phyloP scores from a whole-genome alignment of 441 rosid genomes.

The Euphorbia schlechtendalii region DNA sequence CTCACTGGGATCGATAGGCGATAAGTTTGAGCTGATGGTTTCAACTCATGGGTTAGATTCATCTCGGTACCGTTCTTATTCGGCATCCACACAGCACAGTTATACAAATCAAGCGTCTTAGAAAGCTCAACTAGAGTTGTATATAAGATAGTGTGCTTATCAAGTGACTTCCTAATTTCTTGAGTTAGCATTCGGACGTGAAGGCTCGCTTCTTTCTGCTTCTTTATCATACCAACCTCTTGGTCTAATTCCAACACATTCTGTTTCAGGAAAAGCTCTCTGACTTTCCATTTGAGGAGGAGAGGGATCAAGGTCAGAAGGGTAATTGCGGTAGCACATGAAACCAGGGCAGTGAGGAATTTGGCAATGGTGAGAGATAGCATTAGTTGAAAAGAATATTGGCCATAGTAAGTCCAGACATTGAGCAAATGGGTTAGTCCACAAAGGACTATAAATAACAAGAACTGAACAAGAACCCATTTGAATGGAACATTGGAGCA shows the following conservation, averaged over 20 bases:
- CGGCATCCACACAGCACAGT: conserved; percentile 97
- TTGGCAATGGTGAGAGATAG: conserved; percentile 76
- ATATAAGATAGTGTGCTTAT: conserved; percentile 68
- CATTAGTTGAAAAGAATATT: conserved; percentile 78
- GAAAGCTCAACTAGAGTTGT: conserved; percentile 94
- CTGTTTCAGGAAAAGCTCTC: conserved; percentile 82
- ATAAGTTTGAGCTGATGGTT: conserved; percentile 33
- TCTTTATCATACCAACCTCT: conserved; percentile 84
- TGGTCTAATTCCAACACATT: conserved; percentile 80
- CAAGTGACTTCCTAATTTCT: conserved; percentile 90
- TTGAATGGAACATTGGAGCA: conserved; percentile 92
- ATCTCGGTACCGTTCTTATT: conserved; percentile 50
- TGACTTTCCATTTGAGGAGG: conserved; percentile 84
- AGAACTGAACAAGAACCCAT: conserved; percentile 92
- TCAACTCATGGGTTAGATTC: conserved; percentile 72
- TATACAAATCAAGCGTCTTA: conserved; percentile 71
- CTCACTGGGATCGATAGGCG: conserved; percentile 37
- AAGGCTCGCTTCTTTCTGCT: conserved; percentile 73
- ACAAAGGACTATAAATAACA: conserved; percentile 98
- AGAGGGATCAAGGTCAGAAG: conserved; percentile 85
- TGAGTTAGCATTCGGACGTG: conserved; percentile 93
- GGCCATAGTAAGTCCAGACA: conserved; percentile 81
- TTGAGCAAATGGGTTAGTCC: conserved; percentile 93
- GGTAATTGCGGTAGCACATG: conserved; percentile 92
- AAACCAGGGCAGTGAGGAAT: conserved; percentile 85